phyloP scores from a whole-genome alignment of 768 basidiomycete genomes.

The Amanita exitialis region DNA sequence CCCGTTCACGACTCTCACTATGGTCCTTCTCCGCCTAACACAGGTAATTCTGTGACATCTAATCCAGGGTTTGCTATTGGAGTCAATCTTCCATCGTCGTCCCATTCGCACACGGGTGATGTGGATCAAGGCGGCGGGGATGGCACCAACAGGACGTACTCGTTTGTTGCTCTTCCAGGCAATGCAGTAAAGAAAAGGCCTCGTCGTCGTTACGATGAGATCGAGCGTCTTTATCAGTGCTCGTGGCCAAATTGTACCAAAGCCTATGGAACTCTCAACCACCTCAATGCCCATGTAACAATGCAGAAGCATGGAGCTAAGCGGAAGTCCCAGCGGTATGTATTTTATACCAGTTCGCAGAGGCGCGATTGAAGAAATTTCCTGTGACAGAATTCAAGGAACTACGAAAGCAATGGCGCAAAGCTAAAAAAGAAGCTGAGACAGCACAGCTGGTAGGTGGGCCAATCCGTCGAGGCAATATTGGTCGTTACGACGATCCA shows the following conservation, averaged over 20 bases:
- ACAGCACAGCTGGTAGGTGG: constrained; percentile 14
- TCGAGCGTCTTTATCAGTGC: constrained; percentile 88
- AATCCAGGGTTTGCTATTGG: constrained; percentile 19
- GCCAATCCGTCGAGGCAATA: constrained; percentile 21
- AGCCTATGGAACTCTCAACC: constrained; percentile 91
- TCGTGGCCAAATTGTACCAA: constrained; percentile 72
- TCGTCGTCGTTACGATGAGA: constrained; percentile 87
- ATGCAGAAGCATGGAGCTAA: constrained; percentile 96
- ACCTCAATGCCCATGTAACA: constrained; percentile 95
- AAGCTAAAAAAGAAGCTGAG: constrained; percentile 74
- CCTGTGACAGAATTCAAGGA: constrained; percentile 85
- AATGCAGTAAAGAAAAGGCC: constrained; percentile 78
- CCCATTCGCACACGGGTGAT: constrained; percentile 10
- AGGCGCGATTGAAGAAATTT: constrained; percentile 11
- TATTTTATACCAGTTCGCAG: constrained; percentile 6
- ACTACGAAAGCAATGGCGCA: constrained; percentile 92
- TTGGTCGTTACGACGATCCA: constrained; percentile 20
- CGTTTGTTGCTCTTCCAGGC: constrained; percentile 73
- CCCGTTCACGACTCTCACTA: constrained; percentile 39
- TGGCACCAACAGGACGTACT: constrained; percentile 54
- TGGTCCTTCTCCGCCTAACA: constrained; percentile 53
- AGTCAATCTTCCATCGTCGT: constrained; percentile 18
- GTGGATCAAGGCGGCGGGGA: constrained; percentile 19
- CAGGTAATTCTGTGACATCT: constrained; percentile 50
- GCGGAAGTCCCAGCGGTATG: constrained; percentile 82